A percentile compares a stretch with the other conserved stretches of the same genome.
phyloP scores from a whole-genome alignment of 495 filamentous ascomycete species.

The Aspergillus heteromorphus region DNA sequence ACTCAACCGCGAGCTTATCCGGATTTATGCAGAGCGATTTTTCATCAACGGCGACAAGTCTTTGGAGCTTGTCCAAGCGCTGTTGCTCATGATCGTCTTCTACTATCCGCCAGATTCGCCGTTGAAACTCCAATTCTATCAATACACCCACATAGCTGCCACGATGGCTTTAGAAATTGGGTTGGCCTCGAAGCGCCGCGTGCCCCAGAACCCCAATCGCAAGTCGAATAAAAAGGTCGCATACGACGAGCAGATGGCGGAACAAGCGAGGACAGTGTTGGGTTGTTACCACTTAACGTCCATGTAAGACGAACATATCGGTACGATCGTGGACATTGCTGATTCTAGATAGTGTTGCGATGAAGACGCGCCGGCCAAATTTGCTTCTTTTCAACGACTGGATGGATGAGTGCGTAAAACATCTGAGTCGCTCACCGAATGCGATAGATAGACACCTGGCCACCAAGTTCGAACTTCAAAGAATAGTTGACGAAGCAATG shows the following conservation, averaged over 20 bases:
- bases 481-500: slow-evolving; percentile 45
- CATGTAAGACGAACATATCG: slow-evolving; percentile 23
- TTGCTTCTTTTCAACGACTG: slow-evolving; percentile 46
- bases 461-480: slow-evolving; percentile 41
- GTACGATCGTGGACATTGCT: background rate
- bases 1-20: slow-evolving; percentile 44
- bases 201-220: slow-evolving; percentile 19
- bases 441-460: slow-evolving; percentile 37
- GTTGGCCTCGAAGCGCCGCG: slow-evolving; percentile 31
- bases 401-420: slow-evolving; percentile 41
- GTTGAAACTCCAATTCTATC: slow-evolving; percentile 46
- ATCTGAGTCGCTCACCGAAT: slow-evolving; percentile 33
- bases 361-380: slow-evolving; percentile 47
- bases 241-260: slow-evolving; percentile 34
- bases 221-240: slow-evolving; percentile 14
- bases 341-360: slow-evolving; percentile 33
- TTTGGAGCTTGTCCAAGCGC: slow-evolving; percentile 47
- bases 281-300: slow-evolving; percentile 44
- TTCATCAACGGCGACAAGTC: slow-evolving; percentile 48
- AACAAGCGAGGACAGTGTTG: slow-evolving; percentile 41
- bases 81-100: slow-evolving; percentile 44
- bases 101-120: slow-evolving; percentile 46
- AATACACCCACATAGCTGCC: slow-evolving; percentile 50
- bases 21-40: slow-evolving; percentile 42
- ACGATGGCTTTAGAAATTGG: slow-evolving; percentile 53